Conservation (phyloP, 2,329 filamentous ascomycete species). For the Penicillium sp. region DNA sequence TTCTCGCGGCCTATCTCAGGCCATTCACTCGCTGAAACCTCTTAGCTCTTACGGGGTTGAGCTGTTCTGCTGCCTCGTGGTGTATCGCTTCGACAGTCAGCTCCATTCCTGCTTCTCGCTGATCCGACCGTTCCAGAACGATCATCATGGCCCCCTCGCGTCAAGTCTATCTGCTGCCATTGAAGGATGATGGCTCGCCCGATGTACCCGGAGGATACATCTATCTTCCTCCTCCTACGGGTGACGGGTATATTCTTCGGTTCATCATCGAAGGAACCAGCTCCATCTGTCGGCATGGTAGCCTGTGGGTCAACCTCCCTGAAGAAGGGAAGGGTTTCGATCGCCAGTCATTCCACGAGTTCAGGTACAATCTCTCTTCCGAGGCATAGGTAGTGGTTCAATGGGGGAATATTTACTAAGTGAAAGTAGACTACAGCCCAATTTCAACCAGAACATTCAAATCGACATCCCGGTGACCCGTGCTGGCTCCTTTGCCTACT, state of each 20-base stretch:
- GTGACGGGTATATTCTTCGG: slow-evolving; percentile 75
- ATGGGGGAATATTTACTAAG: slow-evolving; percentile 25
- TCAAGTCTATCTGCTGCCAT: slow-evolving; percentile 81
- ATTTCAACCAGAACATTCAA: slow-evolving; percentile 90
- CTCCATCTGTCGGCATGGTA: slow-evolving; percentile 92
- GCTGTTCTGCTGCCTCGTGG: not conserved
- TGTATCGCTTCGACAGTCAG: not conserved
- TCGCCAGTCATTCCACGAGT: slow-evolving; percentile 80
- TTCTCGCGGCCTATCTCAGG: slow-evolving; percentile 14
- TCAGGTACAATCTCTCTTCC: slow-evolving; percentile 68
- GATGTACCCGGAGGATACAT: slow-evolving; percentile 89
- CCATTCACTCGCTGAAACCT: slow-evolving; percentile 16
- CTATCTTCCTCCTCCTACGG: slow-evolving; percentile 78
- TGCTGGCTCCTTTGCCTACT: slow-evolving; percentile 90
- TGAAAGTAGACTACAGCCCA: slow-evolving; percentile 69
- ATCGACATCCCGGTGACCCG: slow-evolving; percentile 84
- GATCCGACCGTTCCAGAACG: not conserved
- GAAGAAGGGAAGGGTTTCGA: slow-evolving; percentile 74
- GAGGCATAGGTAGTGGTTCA: too few relatives aligned
- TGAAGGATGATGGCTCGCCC: slow-evolving; percentile 92
- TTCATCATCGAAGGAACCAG: slow-evolving; percentile 94
- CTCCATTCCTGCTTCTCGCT: not conserved
- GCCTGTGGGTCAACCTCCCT: slow-evolving; percentile 95
- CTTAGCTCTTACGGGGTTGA: slow-evolving; percentile 5
- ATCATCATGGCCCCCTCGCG: slow-evolving; percentile 27